These are phyloP conservation scores for Sindora glabra DNA, from an alignment of 306 rosid species.

Conservation along the genomic window DNA sequence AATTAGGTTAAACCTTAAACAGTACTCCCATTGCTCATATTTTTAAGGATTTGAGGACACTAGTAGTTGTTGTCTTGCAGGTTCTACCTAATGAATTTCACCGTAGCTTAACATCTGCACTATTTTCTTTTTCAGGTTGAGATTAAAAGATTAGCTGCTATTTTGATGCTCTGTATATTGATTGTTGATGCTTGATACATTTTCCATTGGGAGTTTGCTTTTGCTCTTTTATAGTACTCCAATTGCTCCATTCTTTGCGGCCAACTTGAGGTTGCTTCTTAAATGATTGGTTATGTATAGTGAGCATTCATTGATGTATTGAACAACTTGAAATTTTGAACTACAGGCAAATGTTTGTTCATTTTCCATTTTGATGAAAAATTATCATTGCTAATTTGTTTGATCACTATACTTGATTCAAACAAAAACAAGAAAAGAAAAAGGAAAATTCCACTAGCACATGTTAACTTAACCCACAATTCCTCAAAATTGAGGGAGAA, in stretches of 20 bases:
- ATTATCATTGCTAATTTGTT: too few relatives aligned
- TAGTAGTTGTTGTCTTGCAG: background rate
- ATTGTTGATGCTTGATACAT: constrained; percentile 10
- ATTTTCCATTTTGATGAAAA: too few relatives aligned
- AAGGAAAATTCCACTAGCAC: too few relatives aligned
- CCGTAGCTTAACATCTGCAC: background rate
- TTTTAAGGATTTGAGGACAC: background rate
- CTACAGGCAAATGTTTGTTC: too few relatives aligned
- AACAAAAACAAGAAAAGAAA: too few relatives aligned
- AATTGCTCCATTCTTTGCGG: constrained; percentile 38
- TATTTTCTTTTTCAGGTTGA: constrained; percentile 32
- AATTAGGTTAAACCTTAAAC: too few relatives aligned
- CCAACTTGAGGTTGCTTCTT: constrained; percentile 28
- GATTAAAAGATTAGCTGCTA: constrained; percentile 7
- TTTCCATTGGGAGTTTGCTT: constrained; percentile 12
- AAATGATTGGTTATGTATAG: constrained; percentile 21
- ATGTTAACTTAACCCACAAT: too few relatives aligned
- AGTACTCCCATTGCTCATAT: too few relatives aligned
- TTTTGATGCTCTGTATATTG: constrained; percentile 12
- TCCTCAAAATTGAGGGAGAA: too few relatives aligned
- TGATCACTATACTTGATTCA: too few relatives aligned
- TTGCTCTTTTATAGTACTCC: constrained; percentile 2
- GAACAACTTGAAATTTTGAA: too few relatives aligned
- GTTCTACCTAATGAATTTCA: background rate
- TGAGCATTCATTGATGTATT: constrained; percentile 6